A percentile compares a stretch with the other conserved stretches of the same genome.
These are phyloP conservation scores for Pythium folliculosum DNA, from an alignment of 352 stramenopile genomes.

Conservation along the genomic window DNA sequence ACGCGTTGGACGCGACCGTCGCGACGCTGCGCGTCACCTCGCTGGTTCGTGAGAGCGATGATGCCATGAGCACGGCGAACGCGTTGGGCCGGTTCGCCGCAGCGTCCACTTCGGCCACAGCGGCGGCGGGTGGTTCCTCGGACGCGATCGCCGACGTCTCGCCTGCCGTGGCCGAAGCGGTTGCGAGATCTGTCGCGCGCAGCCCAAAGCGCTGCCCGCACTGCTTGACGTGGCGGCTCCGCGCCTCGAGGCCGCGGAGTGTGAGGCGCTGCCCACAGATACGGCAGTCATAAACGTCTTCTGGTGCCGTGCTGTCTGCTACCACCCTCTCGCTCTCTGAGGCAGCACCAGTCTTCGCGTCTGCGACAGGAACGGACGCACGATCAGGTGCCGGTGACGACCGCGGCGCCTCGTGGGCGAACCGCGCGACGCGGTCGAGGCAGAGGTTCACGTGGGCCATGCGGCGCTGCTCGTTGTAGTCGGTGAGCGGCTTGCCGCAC, in stretches of 20 bases:
- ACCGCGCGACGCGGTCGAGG: conserved; percentile 40
- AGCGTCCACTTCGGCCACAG: neutral
- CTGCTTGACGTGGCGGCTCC: conserved; percentile 82
- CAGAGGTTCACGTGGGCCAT: conserved; percentile 72
- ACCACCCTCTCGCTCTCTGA: neutral
- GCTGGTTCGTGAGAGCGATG: conserved; percentile 19
- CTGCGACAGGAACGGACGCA: too few relatives aligned
- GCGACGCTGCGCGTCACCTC: neutral
- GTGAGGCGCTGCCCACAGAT: conserved; percentile 67
- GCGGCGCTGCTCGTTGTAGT: conserved; percentile 68
- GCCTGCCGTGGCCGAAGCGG: neutral
- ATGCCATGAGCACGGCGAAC: conserved; percentile 63
- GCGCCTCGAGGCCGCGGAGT: conserved; percentile 36
- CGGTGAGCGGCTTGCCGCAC: conserved; percentile 54
- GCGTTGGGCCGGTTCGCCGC: conserved; percentile 32
- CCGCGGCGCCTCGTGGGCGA: conserved; percentile 5
- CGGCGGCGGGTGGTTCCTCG: neutral
- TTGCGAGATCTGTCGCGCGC: conserved; percentile 45
- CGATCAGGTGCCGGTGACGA: neutral
- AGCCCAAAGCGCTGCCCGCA: conserved; percentile 75
- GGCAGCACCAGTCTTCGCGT: neutral
- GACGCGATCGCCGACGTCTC: neutral
- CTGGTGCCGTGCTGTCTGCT: neutral
- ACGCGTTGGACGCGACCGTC: conserved; percentile 53
- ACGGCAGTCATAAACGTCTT: conserved; percentile 51